Conservation (phyloP, 768 basidiomycete genomes). For the Tephrocybe sp. region DNA sequence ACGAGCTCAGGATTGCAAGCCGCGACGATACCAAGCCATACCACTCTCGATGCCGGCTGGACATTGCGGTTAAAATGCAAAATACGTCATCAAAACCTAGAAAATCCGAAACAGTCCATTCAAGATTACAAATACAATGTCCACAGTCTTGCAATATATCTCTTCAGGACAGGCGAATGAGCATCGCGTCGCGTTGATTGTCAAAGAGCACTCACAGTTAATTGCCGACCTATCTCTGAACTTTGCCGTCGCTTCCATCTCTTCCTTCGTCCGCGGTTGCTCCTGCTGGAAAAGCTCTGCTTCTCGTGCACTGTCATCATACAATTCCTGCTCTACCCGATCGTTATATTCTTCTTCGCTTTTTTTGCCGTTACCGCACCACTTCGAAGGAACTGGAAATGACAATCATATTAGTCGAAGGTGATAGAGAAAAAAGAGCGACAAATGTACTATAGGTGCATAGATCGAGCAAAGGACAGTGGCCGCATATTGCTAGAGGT, state of each 20-base stretch:
- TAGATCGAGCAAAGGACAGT: constrained; percentile 5
- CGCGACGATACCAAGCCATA: too few species aligned
- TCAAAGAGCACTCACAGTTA: constrained; percentile 2
- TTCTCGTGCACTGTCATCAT: constrained; percentile 1
- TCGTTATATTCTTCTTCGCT: neutral
- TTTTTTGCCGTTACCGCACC: constrained; percentile 11
- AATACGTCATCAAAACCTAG: too few species aligned
- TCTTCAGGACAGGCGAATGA: neutral
- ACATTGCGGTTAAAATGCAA: too few species aligned
- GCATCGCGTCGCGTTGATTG: neutral
- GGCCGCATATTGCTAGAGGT: constrained; percentile 9
- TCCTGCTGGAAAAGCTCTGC: constrained; percentile 15
- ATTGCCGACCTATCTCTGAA: constrained; percentile 16
- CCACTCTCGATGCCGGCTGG: too few species aligned
- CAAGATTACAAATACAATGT: neutral
- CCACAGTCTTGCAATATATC: neutral
- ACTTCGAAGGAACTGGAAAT: constrained; percentile 14
- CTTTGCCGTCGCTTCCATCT: constrained; percentile 9
- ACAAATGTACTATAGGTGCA: constrained; percentile 13
- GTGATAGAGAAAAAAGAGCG: neutral
- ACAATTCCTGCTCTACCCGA: neutral
- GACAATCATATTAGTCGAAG: neutral
- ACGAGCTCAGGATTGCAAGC: too few species aligned
- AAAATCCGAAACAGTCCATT: neutral
- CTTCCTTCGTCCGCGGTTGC: constrained; percentile 7